These are phyloP conservation scores for Phytophthora cajani DNA, from an alignment of 352 stramenopile species.

Conservation along the genomic window DNA sequence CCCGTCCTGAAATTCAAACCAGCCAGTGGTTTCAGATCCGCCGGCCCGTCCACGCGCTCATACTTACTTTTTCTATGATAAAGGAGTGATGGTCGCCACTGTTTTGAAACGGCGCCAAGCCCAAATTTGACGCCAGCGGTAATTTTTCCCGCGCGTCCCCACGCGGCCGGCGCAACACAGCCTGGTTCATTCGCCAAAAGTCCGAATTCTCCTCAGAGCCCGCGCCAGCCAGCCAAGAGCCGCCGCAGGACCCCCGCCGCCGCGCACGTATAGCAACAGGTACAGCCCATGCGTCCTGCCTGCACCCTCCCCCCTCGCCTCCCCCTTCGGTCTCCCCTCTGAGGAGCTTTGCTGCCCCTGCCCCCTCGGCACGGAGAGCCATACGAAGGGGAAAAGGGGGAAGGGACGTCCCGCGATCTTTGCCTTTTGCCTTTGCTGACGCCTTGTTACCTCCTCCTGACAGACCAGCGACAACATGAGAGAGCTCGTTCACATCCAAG, in stretches of 20 bases:
- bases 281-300: slow-evolving; percentile 15
- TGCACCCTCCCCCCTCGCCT: not conserved
- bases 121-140: slow-evolving; percentile 40
- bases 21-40: slow-evolving; percentile 38
- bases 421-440: slow-evolving; percentile 26
- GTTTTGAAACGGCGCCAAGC: slow-evolving; percentile 34
- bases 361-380: slow-evolving; percentile 12
- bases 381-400: slow-evolving; percentile 33
- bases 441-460: not conserved
- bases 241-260: slow-evolving; percentile 39
- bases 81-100: slow-evolving; percentile 25
- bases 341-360: not conserved
- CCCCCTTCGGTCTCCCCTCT: not conserved
- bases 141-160: slow-evolving; percentile 33
- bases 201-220: slow-evolving; percentile 77
- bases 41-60: slow-evolving; percentile 2
- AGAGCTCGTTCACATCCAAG: slow-evolving; percentile 99
- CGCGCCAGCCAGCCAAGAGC: slow-evolving; percentile 76
- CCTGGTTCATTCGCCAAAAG: slow-evolving; percentile 90
- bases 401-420: slow-evolving; percentile 22
- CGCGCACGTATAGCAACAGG: slow-evolving; percentile 54
- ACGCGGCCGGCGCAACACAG: slow-evolving; percentile 26
- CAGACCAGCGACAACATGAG: slow-evolving; percentile 78
- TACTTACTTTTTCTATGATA: slow-evolving; percentile 23
- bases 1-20: slow-evolving; percentile 23